phyloP scores from a whole-genome alignment of 2,329 filamentous ascomycete species.

The Aspergillus caelatus region DNA sequence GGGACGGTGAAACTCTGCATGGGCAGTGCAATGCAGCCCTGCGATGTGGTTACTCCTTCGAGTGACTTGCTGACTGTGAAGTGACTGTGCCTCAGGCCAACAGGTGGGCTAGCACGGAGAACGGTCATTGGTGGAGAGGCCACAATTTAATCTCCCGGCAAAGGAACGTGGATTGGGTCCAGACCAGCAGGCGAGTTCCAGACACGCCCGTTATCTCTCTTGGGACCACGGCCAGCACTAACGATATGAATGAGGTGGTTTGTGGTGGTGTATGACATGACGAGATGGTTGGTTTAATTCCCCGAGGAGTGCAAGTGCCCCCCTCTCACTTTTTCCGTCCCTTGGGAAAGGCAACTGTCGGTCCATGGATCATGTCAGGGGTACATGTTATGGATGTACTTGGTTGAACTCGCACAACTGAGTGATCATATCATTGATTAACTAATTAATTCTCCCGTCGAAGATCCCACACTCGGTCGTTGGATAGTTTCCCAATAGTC shows the following conservation, averaged over 20 bases:
- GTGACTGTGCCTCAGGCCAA: conserved; percentile 16
- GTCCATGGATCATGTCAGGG: conserved; percentile 9
- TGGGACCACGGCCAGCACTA: background rate
- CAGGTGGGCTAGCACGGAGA: background rate
- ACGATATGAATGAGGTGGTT: background rate
- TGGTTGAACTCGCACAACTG: background rate
- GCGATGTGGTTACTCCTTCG: background rate
- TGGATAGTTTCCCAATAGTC: conserved; percentile 2
- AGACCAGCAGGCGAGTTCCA: conserved; percentile 13
- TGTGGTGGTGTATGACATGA: background rate
- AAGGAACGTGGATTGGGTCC: conserved; percentile 21
- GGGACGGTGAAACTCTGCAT: background rate
- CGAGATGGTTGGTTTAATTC: background rate
- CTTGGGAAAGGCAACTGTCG: background rate
- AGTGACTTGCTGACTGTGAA: background rate
- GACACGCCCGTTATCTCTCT: conserved; percentile 1
- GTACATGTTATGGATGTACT: background rate
- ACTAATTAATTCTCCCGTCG: background rate
- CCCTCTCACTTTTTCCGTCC: background rate
- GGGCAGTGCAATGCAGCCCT: conserved; percentile 4
- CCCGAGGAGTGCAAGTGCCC: background rate
- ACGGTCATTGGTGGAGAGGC: conserved; percentile 17
- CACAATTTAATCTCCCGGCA: conserved; percentile 20
- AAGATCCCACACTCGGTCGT: background rate
- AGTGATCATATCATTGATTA: background rate